A percentile compares a stretch with the other conserved stretches of the same genome.
Conservation (phyloP, 495 filamentous ascomycete genomes). For the Penicillium cataractarum region DNA sequence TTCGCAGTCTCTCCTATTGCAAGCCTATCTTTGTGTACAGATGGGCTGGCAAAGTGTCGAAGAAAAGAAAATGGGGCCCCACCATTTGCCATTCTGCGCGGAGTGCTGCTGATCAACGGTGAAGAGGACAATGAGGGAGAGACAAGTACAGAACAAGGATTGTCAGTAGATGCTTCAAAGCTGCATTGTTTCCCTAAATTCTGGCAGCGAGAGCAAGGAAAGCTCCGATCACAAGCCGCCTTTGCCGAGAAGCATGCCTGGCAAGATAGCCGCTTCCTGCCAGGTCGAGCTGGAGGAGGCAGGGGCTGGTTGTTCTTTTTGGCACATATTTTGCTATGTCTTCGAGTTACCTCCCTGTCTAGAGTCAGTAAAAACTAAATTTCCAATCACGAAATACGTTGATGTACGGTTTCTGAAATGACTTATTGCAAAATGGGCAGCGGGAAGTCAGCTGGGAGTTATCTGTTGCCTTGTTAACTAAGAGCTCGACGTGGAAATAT, state of each 20-base stretch:
- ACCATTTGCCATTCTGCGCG: slow-evolving; percentile 47
- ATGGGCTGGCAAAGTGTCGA: slow-evolving; percentile 38
- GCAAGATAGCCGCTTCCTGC: slow-evolving; percentile 41
- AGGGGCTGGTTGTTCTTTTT: slow-evolving; percentile 39
- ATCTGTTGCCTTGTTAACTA: slow-evolving; percentile 32
- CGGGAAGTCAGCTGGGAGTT: slow-evolving; percentile 28
- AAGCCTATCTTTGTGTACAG: slow-evolving; percentile 36
- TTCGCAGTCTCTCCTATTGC: slow-evolving; percentile 44
- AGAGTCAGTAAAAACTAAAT: neutral
- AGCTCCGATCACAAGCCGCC: slow-evolving; percentile 34
- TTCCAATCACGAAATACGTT: neutral
- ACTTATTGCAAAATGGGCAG: slow-evolving; percentile 44
- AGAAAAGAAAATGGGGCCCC: slow-evolving; percentile 37
- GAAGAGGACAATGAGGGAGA: slow-evolving; percentile 9
- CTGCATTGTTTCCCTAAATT: slow-evolving; percentile 32
- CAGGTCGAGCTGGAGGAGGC: slow-evolving; percentile 35
- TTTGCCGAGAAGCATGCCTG: slow-evolving; percentile 38
- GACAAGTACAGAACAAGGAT: slow-evolving; percentile 10
- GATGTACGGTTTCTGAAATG: slow-evolving; percentile 38
- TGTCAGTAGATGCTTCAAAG: slow-evolving; percentile 12
- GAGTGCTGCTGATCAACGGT: slow-evolving; percentile 67
- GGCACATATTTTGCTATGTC: slow-evolving; percentile 41
- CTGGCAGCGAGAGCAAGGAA: slow-evolving; percentile 36
- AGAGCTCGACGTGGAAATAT: neutral
- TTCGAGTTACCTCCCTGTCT: slow-evolving; percentile 39